phyloP scores from a whole-genome alignment of 1,139 yeast species.

The Casaregolazyma suthepensis region DNA sequence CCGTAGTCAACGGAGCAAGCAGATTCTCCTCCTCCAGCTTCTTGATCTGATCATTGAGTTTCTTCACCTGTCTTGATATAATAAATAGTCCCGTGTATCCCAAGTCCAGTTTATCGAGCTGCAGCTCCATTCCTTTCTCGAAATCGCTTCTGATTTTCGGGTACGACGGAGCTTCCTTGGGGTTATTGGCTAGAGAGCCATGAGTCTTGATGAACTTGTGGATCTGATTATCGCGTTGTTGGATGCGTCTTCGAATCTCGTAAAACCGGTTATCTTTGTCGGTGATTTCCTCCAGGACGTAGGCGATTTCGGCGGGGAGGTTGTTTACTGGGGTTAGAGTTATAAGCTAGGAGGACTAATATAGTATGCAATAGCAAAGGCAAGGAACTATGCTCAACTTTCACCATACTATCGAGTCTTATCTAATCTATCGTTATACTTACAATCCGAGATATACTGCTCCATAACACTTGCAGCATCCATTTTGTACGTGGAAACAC shows the following conservation, averaged over 20 bases:
- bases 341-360: background rate
- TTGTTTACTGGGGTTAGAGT: slow-evolving; percentile 45
- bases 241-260: slow-evolving; percentile 62
- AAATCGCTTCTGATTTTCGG: slow-evolving; percentile 67
- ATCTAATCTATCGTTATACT: slow-evolving; percentile 18
- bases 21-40: slow-evolving; percentile 75
- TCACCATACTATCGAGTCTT: no score
- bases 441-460: slow-evolving; percentile 59
- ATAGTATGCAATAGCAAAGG: no score
- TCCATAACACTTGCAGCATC: slow-evolving; percentile 74
- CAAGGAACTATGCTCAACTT: no score
- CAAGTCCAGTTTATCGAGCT: slow-evolving; percentile 68
- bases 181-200: slow-evolving; percentile 76
- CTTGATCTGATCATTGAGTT: slow-evolving; percentile 69
- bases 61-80: slow-evolving; percentile 65
- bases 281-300: slow-evolving; percentile 71
- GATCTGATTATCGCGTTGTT: slow-evolving; percentile 66
- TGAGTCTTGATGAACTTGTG: slow-evolving; percentile 79
- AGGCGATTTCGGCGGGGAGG: slow-evolving; percentile 83
- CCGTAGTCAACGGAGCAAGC: slow-evolving; percentile 40
- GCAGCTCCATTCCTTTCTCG: slow-evolving; percentile 53
- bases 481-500: slow-evolving; percentile 33
- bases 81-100: slow-evolving; percentile 80
- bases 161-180: slow-evolving; percentile 68
- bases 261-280: slow-evolving; percentile 60